A percentile compares a stretch with the other conserved stretches of the same genome.
Evolutionary conservation across 805 yeast genomes (phyloP).

Genomic region (Scheffersomyces coipomensis): DNA sequence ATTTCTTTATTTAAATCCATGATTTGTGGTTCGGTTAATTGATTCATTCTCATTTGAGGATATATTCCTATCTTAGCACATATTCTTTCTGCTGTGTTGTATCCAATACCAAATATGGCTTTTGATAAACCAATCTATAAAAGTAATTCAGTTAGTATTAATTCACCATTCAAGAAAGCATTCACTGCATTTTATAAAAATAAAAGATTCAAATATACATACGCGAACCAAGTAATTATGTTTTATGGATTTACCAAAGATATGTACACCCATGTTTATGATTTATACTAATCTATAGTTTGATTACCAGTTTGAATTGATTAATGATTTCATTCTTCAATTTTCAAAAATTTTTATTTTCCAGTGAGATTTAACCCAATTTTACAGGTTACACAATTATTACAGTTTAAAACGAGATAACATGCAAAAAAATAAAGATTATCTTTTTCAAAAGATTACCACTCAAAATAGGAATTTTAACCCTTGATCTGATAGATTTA

Average conservation of each 20-base stretch:
- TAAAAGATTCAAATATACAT: slow-evolving; percentile 5
- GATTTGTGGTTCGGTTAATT: slow-evolving; percentile 82
- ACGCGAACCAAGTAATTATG: slow-evolving; percentile 37
- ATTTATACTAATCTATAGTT: too few species aligned
- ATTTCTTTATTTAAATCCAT: slow-evolving; percentile 86
- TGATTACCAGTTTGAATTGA: too few species aligned
- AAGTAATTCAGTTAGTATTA: slow-evolving; percentile 13
- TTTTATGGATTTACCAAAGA: slow-evolving; percentile 44
- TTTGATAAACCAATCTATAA: slow-evolving; percentile 63
- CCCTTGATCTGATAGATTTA: too few species aligned
- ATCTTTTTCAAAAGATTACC: too few species aligned
- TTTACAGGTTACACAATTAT: too few species aligned
- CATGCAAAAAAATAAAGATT: too few species aligned
- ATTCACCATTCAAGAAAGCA: too few species aligned
- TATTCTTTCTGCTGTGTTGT: slow-evolving; percentile 63
- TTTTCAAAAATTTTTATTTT: too few species aligned
- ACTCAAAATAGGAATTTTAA: too few species aligned
- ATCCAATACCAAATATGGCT: slow-evolving; percentile 87
- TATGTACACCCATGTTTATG: slow-evolving; percentile 39
- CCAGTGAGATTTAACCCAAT: too few species aligned
- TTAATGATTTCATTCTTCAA: too few species aligned
- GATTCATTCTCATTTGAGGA: slow-evolving; percentile 93
- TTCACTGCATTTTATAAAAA: background rate
- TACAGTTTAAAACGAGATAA: too few species aligned
- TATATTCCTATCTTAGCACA: slow-evolving; percentile 89